These are phyloP conservation scores for Nelumbo lutea DNA, from an alignment of 164 flowering plant genomes.

Conservation along the genomic window DNA sequence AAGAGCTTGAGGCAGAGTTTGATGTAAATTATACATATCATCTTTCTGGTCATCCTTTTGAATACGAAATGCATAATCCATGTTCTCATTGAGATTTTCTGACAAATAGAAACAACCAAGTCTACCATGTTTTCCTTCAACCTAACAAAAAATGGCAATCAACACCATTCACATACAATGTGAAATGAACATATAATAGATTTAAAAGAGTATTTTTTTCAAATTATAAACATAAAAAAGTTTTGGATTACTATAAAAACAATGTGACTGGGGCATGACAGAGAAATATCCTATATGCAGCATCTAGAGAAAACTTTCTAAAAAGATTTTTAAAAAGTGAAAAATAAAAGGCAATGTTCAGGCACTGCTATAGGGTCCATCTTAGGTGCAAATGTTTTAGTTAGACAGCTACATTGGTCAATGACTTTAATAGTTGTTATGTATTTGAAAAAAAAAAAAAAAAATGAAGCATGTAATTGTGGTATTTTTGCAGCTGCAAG, in stretches of 20 bases:
- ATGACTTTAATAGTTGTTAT: too few species aligned
- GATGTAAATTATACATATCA: constrained; percentile 25
- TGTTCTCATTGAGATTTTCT: constrained; percentile 59
- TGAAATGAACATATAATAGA: not conserved
- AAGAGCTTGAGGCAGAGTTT: constrained; percentile 44
- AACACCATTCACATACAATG: not conserved
- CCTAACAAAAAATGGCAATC: constrained; percentile 32
- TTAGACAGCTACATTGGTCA: too few species aligned
- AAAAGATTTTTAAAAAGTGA: not conserved
- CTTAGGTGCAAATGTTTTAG: too few species aligned
- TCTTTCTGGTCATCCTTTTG: constrained; percentile 28
- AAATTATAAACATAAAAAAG: not conserved
- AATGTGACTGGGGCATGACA: not conserved
- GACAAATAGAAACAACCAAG: constrained; percentile 63
- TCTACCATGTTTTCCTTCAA: constrained; percentile 45
- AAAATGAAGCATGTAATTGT: too few species aligned
- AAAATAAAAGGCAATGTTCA: too few species aligned
- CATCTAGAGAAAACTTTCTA: too few species aligned
- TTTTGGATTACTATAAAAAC: not conserved
- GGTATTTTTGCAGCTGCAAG: too few species aligned
- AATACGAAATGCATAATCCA: constrained; percentile 32
- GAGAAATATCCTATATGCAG: not conserved
- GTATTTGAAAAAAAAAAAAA: too few species aligned
- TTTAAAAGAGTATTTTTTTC: not conserved
- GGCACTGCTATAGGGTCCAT: too few species aligned